These are phyloP conservation scores for Aureobasidium sp. DNA, from an alignment of 2,329 filamentous ascomycete genomes.

Conservation along the genomic window DNA sequence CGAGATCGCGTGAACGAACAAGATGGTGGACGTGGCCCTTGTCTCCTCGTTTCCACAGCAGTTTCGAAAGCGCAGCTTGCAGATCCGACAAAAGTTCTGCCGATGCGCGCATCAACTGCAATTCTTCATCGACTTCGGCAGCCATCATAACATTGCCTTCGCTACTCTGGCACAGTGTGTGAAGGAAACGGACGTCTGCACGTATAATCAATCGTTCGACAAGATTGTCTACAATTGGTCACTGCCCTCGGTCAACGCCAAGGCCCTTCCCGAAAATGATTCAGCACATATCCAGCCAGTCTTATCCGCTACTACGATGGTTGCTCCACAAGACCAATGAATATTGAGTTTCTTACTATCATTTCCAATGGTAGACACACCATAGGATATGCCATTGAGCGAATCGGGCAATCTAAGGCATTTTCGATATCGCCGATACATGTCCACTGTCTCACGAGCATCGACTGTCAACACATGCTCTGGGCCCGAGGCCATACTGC, in stretches of 20 bases:
- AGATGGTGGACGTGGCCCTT: slow-evolving; percentile 25
- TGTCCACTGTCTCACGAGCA: no score
- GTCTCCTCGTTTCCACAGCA: slow-evolving; percentile 28
- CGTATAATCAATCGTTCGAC: not conserved
- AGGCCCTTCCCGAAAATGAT: not conserved
- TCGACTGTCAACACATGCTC: no score
- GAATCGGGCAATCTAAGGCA: no score
- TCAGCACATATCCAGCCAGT: no score
- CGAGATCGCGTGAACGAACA: slow-evolving; percentile 32
- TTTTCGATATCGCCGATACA: no score
- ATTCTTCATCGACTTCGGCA: slow-evolving; percentile 29
- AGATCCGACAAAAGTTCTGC: slow-evolving; percentile 24
- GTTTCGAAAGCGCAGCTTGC: slow-evolving; percentile 34
- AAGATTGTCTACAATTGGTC: not conserved
- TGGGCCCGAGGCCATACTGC: no score
- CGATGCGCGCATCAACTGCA: slow-evolving; percentile 37
- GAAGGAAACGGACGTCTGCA: not conserved
- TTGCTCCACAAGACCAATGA: no score
- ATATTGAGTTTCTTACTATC: no score
- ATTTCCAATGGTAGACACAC: no score
- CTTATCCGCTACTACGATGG: no score
- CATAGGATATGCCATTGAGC: no score
- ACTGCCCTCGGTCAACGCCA: not conserved
- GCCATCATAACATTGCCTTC: not conserved
- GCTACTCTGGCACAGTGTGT: not conserved